These are phyloP conservation scores for Pyrenophora tritici-repentis DNA, from an alignment of 2,329 filamentous ascomycete genomes.

Conservation along the genomic window DNA sequence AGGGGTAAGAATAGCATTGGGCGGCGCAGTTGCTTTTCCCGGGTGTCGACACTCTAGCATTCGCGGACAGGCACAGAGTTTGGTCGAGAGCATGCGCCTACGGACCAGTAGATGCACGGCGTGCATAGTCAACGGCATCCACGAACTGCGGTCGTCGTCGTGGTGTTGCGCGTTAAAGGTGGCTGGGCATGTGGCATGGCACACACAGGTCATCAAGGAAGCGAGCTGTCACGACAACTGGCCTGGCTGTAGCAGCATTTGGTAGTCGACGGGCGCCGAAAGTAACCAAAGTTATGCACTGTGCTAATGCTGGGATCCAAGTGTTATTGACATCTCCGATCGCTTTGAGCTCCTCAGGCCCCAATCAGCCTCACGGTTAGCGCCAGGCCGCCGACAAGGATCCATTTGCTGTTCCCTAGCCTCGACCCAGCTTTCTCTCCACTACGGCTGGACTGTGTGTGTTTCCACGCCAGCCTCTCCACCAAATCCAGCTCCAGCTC, in stretches of 20 bases:
- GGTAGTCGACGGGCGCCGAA: neutral
- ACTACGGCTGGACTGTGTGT: constrained; percentile 9
- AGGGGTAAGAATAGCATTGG: constrained; percentile 10
- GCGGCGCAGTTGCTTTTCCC: constrained; percentile 7
- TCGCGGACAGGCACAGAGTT: constrained; percentile 3
- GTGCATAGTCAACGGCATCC: constrained; percentile 14
- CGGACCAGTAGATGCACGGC: constrained; percentile 2
- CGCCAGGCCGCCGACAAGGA: constrained; percentile 13
- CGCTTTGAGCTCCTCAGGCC: neutral
- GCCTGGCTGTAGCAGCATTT: no score
- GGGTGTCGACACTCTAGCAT: neutral
- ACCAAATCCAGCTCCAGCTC: neutral
- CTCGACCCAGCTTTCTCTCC: constrained; percentile 20
- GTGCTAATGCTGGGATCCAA: neutral
- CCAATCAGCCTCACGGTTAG: constrained; percentile 11
- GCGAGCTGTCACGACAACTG: neutral
- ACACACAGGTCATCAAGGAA: constrained; percentile 2
- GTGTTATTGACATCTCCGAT: neutral
- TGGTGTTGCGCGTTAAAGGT: constrained; percentile 4
- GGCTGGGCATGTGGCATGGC: constrained; percentile 1
- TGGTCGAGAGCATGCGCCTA: constrained; percentile 5
- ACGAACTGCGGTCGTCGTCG: constrained; percentile 13
- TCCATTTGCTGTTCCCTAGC: constrained; percentile 17
- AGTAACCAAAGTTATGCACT: no score
- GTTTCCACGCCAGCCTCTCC: constrained; percentile 14